Evolutionary conservation across 371 early-diverging fungal species (phyloP).

Genomic region (Mucor piriformis): DNA sequence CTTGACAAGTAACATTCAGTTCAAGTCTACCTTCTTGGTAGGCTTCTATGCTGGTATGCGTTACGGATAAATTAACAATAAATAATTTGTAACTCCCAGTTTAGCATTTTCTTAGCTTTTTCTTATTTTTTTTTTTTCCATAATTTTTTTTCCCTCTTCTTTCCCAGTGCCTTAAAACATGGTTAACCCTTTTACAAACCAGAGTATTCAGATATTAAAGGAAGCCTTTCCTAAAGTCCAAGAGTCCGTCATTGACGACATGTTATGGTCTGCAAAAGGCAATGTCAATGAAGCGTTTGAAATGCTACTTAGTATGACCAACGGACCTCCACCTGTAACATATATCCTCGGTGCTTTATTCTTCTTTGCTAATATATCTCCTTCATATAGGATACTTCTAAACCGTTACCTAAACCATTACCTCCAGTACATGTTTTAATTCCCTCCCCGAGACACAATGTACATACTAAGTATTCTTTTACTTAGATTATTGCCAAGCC

Average conservation of each 20-base stretch:
- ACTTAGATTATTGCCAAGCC: slow-evolving; percentile 10
- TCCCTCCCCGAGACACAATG: no score
- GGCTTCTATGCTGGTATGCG: slow-evolving; percentile 58
- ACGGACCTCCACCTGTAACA: slow-evolving; percentile 1
- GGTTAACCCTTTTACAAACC: slow-evolving; percentile 15
- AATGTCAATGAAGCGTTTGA: slow-evolving; percentile 24
- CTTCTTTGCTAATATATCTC: neutral
- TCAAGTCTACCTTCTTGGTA: slow-evolving; percentile 58
- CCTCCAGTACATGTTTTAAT: no score
- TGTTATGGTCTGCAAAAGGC: slow-evolving; percentile 9
- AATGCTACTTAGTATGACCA: slow-evolving; percentile 12
- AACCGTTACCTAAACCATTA: no score
- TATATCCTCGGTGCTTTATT: neutral
- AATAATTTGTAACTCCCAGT: no score
- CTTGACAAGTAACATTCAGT: slow-evolving; percentile 63
- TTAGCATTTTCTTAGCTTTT: neutral
- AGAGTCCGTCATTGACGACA: slow-evolving; percentile 9
- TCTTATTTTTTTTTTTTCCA: neutral
- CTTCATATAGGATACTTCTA: neutral
- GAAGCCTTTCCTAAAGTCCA: slow-evolving; percentile 25
- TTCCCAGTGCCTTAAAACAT: neutral
- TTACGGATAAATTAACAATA: slow-evolving; percentile 45
- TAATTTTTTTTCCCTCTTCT: neutral
- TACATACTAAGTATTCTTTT: no score
- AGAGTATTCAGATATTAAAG: slow-evolving; percentile 12